Evolutionary conservation across 2,329 filamentous ascomycete genomes (phyloP).

Genomic region (Beauveria caledonica): DNA sequence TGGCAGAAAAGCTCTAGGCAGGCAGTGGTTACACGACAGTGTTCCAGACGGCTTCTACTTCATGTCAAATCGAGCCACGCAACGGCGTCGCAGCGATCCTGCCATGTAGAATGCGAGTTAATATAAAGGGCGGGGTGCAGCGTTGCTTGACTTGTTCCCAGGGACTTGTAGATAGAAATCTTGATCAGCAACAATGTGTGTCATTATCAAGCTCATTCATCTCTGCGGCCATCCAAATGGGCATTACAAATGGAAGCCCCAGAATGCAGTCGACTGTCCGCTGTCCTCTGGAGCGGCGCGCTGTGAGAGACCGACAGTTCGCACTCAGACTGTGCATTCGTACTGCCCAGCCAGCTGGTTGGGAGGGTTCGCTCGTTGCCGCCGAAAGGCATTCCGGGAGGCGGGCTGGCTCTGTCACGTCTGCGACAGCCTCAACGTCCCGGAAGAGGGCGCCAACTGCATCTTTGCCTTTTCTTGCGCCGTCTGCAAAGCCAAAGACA

Average conservation of each 20-base stretch:
- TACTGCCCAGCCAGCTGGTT: neutral
- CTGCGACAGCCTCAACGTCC: neutral
- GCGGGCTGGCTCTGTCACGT: neutral
- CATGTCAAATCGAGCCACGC: neutral
- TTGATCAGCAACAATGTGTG: neutral
- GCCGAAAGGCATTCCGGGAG: neutral
- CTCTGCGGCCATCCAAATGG: constrained; percentile 1
- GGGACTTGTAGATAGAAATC: neutral
- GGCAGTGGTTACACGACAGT: neutral
- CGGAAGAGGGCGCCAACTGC: neutral
- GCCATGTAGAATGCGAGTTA: neutral
- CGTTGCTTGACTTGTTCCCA: neutral
- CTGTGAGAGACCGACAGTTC: neutral
- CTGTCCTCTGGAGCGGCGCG: neutral
- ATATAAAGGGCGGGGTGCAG: neutral
- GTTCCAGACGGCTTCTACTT: neutral
- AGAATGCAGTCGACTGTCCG: neutral
- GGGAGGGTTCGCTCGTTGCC: neutral
- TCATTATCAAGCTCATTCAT: neutral
- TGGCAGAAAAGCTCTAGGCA: neutral
- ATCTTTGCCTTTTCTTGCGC: neutral
- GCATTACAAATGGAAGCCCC: neutral
- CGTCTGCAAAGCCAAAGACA: neutral
- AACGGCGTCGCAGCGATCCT: neutral
- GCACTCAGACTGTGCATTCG: neutral